phyloP scores from a whole-genome alignment of 1,139 yeast genomes.

The Suzukiozyma palmioleophila region DNA sequence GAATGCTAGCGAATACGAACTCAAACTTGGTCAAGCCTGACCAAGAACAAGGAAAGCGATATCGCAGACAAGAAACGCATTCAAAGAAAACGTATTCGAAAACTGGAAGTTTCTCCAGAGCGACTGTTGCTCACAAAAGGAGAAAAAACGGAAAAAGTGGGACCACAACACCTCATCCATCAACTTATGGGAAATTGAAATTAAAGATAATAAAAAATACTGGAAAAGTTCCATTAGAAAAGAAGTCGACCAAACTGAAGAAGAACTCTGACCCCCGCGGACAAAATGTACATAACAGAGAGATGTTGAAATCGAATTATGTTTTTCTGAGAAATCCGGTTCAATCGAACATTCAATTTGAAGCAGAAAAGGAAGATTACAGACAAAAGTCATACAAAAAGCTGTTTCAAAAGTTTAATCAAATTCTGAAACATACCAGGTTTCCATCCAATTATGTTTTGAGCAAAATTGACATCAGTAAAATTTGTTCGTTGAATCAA shows the following conservation, averaged over 20 bases:
- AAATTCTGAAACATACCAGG: not conserved
- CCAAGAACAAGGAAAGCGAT: conserved; percentile 3
- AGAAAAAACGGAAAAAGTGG: not conserved
- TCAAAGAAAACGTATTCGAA: not conserved
- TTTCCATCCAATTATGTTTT: conserved; percentile 14
- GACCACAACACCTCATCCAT: not conserved
- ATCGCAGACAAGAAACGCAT: not conserved
- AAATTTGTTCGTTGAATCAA: conserved; percentile 17
- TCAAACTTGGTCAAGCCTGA: not conserved
- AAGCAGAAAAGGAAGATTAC: conserved; percentile 29
- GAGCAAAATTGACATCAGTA: conserved; percentile 16
- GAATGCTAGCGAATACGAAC: conserved; percentile 13
- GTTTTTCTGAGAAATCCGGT: conserved; percentile 27
- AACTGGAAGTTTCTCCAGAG: no score
- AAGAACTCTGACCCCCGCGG: not conserved
- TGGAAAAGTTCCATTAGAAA: not conserved
- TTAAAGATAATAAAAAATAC: not conserved
- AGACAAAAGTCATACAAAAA: conserved; percentile 2
- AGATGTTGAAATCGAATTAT: conserved; percentile 13
- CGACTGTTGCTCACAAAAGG: no score
- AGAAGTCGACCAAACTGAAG: not conserved
- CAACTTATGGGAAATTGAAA: not conserved
- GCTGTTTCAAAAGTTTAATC: not conserved
- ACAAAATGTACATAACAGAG: conserved; percentile 5
- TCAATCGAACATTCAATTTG: conserved; percentile 31